Base-by-base conservation (phyloP, 73 alveolate genomes). In the Effrenium voratum region DNA sequence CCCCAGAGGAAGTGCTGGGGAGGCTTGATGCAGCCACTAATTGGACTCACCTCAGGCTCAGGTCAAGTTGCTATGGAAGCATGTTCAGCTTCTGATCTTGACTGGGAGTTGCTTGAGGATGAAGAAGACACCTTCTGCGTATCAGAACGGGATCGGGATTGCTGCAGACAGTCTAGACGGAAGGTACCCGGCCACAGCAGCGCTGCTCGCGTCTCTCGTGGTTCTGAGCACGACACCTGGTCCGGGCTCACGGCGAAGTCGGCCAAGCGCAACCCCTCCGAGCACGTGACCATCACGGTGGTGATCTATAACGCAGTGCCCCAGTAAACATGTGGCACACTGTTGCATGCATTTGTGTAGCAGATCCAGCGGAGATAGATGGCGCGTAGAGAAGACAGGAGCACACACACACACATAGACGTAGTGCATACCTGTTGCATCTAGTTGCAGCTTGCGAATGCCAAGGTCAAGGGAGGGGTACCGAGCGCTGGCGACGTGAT, bases 101-200 rank as follows among this genome's bases (percentile, higher is more conserved):
- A n/a, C n/a, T n/a, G n/a, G n/a, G n/a, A n/a, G n/a, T n/a, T n/a
- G n/a, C n/a, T n/a, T n/a, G n/a, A n/a, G n/a, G n/a, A n/a, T n/a
- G n/a, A n/a, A n/a, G n/a, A n/a, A n/a, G n/a, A n/a, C n/a, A n/a
- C n/a, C n/a, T n/a, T n/a, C n/a, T n/a, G n/a, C n/a, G n/a, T n/a
- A n/a, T n/a, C n/a, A n/a, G n/a, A n/a, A n/a, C n/a, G n/a, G n/a
- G n/a, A n/a, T n/a, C n/a, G n/a, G n/a, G n/a, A n/a, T n/a, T n/a
- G n/a, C n/a, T n/a, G n/a, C n/a, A n/a, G n/a, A n/a, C n/a, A n/a
- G n/a, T n/a, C n/a, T n/a, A n/a, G n/a, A n/a, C n/a, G n/a, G n/a
- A n/a, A n/a, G n/a, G n/a, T n/a, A n/a, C n/a, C n/a, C n/a, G n/a
- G 94, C 59, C 83, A 59, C 3, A 85, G 94, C 94, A 85, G 79